Conservation (phyloP, 306 rosid genomes). For the Pterocarpus santalinus region DNA sequence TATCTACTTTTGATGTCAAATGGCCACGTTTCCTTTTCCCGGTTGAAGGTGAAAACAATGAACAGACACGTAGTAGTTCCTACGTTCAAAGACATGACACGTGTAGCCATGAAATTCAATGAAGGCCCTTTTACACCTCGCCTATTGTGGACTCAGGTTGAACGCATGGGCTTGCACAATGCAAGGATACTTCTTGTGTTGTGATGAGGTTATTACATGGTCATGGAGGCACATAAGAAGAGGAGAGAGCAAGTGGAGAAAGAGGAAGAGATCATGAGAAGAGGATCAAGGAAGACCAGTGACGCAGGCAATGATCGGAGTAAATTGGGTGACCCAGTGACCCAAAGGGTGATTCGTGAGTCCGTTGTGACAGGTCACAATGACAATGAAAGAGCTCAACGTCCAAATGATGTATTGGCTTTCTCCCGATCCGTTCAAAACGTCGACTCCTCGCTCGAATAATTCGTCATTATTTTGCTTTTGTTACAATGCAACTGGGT, state of each 20-base stretch:
- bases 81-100: background rate
- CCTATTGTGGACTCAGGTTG: too few relatives aligned
- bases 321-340: slow-evolving; percentile 24
- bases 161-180: background rate
- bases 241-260: slow-evolving; percentile 42
- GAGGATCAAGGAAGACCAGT: background rate
- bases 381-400: slow-evolving; percentile 27
- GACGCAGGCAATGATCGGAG: background rate
- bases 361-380: slow-evolving; percentile 1
- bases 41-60: background rate
- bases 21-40: background rate
- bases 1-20: background rate
- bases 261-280: background rate
- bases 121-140: background rate
- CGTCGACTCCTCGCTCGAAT: slow-evolving; percentile 37
- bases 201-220: background rate
- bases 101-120: background rate
- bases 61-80: slow-evolving; percentile 24
- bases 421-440: slow-evolving; percentile 58
- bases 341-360: slow-evolving; percentile 52
- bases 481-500: background rate
- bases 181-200: background rate
- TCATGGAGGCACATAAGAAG: slow-evolving; percentile 64
- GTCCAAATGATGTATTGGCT: slow-evolving; percentile 56
- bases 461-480: background rate